These are phyloP conservation scores for Lactifluus subvellereus DNA, from an alignment of 768 basidiomycete species.

Conservation along the genomic window DNA sequence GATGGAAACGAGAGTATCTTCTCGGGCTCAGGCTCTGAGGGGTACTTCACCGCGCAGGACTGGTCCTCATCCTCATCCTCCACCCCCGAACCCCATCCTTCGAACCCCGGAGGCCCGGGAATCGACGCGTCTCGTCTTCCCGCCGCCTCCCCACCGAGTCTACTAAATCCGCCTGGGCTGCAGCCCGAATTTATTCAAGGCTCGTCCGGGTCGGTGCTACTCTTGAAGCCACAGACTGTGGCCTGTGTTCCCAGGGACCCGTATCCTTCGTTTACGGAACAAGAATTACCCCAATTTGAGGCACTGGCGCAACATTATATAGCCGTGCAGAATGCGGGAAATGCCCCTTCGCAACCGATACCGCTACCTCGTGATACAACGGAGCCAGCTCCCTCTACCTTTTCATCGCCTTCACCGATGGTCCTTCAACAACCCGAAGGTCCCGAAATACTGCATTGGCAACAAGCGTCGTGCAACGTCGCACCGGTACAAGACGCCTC, in stretches of 20 bases:
- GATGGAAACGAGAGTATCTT: not conserved
- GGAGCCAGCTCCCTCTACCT: not conserved
- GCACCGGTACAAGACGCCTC: not conserved
- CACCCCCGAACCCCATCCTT: not conserved
- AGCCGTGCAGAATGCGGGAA: not conserved
- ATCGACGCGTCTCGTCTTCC: not conserved
- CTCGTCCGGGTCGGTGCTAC: conserved; percentile 1
- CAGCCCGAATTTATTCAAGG: conserved; percentile 15
- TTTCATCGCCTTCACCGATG: not conserved
- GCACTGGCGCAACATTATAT: conserved; percentile 7
- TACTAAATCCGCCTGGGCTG: not conserved
- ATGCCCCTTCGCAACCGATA: not conserved
- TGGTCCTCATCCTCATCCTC: conserved; percentile 1
- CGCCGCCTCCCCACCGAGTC: not conserved
- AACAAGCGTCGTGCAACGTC: not conserved
- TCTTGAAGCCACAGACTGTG: not conserved
- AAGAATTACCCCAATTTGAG: not conserved
- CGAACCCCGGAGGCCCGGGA: not conserved
- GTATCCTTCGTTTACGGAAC: not conserved
- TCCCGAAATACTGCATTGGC: not conserved
- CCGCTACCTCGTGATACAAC: not conserved
- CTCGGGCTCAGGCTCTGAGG: not conserved
- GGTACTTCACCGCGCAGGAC: conserved; percentile 9
- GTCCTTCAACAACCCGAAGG: not conserved
- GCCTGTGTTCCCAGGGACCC: not conserved